Evolutionary conservation across 148 eudicot species (phyloP).

Genomic region (Rhododendron williamsianum): DNA sequence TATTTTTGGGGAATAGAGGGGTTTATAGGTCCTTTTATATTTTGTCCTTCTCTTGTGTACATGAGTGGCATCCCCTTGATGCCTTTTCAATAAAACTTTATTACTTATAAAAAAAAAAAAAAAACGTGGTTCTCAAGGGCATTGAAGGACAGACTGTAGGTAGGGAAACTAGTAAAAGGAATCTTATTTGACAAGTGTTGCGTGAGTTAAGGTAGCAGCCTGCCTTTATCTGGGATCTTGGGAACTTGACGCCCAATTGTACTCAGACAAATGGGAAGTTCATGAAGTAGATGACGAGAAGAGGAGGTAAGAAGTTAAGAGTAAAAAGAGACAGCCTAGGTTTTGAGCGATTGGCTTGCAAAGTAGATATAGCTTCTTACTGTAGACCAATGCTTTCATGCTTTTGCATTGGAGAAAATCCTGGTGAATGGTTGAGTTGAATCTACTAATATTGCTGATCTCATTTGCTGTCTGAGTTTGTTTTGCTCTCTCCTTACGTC

Average conservation of each 20-base stretch:
- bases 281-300: not conserved
- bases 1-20: not conserved
- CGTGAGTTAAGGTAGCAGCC: not conserved
- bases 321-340: not conserved
- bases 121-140: not conserved
- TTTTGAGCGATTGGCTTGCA: not conserved
- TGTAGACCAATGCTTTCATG: not conserved
- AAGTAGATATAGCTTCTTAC: not conserved
- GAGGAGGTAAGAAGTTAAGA: not conserved
- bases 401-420: not conserved
- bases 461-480: not conserved
- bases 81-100: not conserved
- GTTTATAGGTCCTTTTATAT: not conserved
- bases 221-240: not conserved
- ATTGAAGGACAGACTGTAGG: not conserved
- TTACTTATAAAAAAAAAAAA: not conserved
- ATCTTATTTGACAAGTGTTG: not conserved
- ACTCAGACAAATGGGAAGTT: not conserved
- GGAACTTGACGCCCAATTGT: not conserved
- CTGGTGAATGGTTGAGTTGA: not conserved
- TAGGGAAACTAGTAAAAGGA: slow-evolving; percentile 8
- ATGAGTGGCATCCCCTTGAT: not conserved
- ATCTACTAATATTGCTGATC: not conserved
- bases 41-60: not conserved
- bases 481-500: not conserved